Base-by-base conservation (phyloP, 2,329 filamentous ascomycete species). In the Fusarium drepaniforme region DNA sequence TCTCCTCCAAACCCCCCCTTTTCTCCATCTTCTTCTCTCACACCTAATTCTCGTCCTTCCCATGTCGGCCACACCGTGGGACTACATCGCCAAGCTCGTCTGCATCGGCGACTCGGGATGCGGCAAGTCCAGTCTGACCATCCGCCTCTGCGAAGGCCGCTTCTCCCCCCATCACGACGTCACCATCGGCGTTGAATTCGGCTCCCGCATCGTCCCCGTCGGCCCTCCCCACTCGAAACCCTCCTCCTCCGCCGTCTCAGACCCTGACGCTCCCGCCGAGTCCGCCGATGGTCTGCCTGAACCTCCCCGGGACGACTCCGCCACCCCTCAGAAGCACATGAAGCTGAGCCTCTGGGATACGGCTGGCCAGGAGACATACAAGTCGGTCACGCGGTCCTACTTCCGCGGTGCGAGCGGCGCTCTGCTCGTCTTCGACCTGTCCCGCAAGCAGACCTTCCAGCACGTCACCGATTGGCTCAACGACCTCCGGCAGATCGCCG, bases 1-100 rank as follows among this genome's bases (percentile, higher is more conserved):
- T 42, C 37, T 42, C 23, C 37, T 30, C 30, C 30, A 44, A 68
- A 61, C 51, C 38, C 57, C 33, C 33, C 28, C 28, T 30, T 57
- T 23, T 40, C 38, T 67, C 35, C 12, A 25, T 38, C 35, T 23
- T 23, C 35, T 38, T 15, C 13, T 37, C 33, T 58, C 69, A 61
- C 64, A 75, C 74, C 25, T 61, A 49, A 51, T 57, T 42, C 63
- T 62, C 59, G 59, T 63, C 56, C 67, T 49, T 66, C 73, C 78
- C 82, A 91, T 91, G 89, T 88, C 89, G 81, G 83, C 86, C 74
- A 90, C 92, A 80, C 93, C 95, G 84, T 98, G 96, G 96, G 95
- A 98, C 87, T 98, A 97, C 88, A 99, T 98, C 82, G 96, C 96
- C 84, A 99, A 99, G 86, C 94, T 99, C 80, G 96, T 98, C 82